Base-by-base conservation (phyloP, 768 basidiomycete genomes). In the Suillus occidentalis region DNA sequence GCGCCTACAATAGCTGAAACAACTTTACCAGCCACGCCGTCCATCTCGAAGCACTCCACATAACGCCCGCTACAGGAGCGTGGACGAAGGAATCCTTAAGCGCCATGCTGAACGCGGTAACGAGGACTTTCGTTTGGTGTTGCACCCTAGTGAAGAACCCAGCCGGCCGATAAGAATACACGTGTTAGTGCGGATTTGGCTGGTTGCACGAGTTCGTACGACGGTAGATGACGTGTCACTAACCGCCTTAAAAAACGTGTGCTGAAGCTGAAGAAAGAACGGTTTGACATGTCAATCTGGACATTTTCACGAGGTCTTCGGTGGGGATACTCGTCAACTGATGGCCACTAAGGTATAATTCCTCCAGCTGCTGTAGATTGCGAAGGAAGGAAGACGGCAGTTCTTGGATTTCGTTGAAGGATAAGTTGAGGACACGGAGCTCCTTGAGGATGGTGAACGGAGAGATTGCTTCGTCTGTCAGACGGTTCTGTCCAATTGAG, bases 161-260 rank as follows among this genome's bases (percentile, higher is more conserved):
- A 99, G 83, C 8, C 97, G 87, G n/a, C 96, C 97, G 63, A 99
- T 87, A 4, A 99, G 86, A 69, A 99, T 98, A 72, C 95, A 97
- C 0, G 97, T 97, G 71, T 99, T n/a, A n/a, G n/a, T n/a, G n/a
- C n/a, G n/a, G n/a, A n/a, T n/a, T n/a, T n/a, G n/a, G n/a, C n/a
- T n/a, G n/a, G n/a, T n/a, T n/a, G n/a, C n/a, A n/a, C n/a, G n/a
- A n/a, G n/a, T n/a, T n/a, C n/a, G n/a, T n/a, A n/a, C n/a, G n/a
- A n/a, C n/a, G n/a, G n/a, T n/a, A n/a, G n/a, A n/a, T n/a, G n/a
- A n/a, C n/a, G n/a, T n/a, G n/a, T n/a, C n/a, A n/a, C n/a, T n/a
- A n/a, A n/a, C n/a, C n/a, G n/a, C n/a, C n/a, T n/a, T n/a, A n/a
- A n/a, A n/a, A n/a, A n/a, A n/a, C n/a, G n/a, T n/a, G n/a, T n/a